Evolutionary conservation across 1,139 yeast genomes (phyloP).

Genomic region (Wickerhamomyces sp.): DNA sequence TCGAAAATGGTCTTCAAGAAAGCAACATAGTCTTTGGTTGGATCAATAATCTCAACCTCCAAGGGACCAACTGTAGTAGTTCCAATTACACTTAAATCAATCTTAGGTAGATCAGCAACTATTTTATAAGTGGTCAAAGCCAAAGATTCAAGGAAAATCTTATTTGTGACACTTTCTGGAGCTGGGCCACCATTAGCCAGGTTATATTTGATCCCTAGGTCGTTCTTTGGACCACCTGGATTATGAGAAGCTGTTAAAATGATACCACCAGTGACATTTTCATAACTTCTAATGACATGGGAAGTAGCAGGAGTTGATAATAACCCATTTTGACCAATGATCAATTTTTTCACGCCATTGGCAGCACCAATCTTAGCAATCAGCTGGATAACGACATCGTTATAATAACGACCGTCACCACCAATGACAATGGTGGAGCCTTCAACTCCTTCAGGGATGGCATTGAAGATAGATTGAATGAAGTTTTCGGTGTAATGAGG

Average conservation of each 20-base stretch:
- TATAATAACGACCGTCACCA: slow-evolving; percentile 95
- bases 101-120: slow-evolving; percentile 43
- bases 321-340: slow-evolving; percentile 83
- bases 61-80: slow-evolving; percentile 42
- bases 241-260: slow-evolving; percentile 95
- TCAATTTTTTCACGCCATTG: slow-evolving; percentile 80
- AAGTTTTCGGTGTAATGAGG: slow-evolving; percentile 88
- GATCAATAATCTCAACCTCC: slow-evolving; percentile 74
- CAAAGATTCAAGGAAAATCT: slow-evolving; percentile 70
- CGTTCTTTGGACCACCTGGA: slow-evolving; percentile 96
- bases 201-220: slow-evolving; percentile 94
- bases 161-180: slow-evolving; percentile 91
- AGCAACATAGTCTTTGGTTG: slow-evolving; percentile 70
- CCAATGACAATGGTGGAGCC: slow-evolving; percentile 84
- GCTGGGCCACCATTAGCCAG: slow-evolving; percentile 97
- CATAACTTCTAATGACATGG: slow-evolving; percentile 72
- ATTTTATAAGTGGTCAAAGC: slow-evolving; percentile 57
- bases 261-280: slow-evolving; percentile 85
- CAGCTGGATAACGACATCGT: slow-evolving; percentile 72
- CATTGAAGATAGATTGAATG: slow-evolving; percentile 75
- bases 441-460: slow-evolving; percentile 85
- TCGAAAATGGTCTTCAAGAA: slow-evolving; percentile 87
- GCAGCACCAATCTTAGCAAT: slow-evolving; percentile 86
- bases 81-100: slow-evolving; percentile 64
- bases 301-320: slow-evolving; percentile 96